phyloP scores from a whole-genome alignment of 768 basidiomycete species.

The Filobasidium floriforme region DNA sequence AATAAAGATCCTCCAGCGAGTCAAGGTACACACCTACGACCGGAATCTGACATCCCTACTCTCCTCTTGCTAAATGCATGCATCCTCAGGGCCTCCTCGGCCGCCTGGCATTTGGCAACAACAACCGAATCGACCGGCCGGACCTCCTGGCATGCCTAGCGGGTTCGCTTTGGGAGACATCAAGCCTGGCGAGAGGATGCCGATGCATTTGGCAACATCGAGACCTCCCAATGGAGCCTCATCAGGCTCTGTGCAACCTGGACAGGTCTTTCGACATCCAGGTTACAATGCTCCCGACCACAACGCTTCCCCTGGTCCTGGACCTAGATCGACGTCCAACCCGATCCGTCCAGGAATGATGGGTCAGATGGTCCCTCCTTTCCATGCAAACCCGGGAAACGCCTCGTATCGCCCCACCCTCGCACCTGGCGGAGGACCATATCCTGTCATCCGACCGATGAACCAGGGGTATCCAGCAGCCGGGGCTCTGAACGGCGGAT shows the following conservation, averaged over 20 bases:
- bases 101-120: background rate
- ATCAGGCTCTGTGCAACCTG: background rate
- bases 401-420: too few relatives aligned
- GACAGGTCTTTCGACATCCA: background rate
- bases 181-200: background rate
- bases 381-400: too few relatives aligned
- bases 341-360: background rate
- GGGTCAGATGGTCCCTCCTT: background rate
- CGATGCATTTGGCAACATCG: background rate
- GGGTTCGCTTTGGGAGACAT: conserved; percentile 1
- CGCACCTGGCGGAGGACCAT: too few relatives aligned
- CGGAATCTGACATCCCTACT: background rate
- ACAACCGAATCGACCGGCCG: background rate
- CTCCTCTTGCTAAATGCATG: background rate
- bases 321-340: background rate
- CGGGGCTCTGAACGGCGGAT: too few relatives aligned
- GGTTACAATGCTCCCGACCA: background rate
- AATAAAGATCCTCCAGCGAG: too few relatives aligned
- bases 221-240: background rate
- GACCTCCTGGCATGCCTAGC: background rate
- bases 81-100: background rate
- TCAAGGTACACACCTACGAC: too few relatives aligned
- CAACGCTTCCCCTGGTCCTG: background rate
- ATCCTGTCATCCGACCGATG: too few relatives aligned
- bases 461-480: too few relatives aligned